phyloP scores from a whole-genome alignment of 768 basidiomycete genomes.

The Hemileccinum impolitum region DNA sequence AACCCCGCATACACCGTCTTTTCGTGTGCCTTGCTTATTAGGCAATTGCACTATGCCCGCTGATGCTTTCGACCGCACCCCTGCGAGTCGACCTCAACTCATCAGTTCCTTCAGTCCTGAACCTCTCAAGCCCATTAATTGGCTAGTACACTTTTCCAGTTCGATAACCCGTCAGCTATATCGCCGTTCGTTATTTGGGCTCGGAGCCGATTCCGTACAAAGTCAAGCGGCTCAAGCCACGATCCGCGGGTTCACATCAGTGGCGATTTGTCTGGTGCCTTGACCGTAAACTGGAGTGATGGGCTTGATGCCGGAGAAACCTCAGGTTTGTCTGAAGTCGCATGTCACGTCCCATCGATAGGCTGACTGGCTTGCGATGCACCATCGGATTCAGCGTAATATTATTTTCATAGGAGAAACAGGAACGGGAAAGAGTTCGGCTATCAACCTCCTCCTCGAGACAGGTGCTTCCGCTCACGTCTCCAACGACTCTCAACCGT shows the following conservation, averaged over 20 bases:
- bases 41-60: background rate
- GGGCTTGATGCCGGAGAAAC: background rate
- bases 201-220: too few relatives aligned
- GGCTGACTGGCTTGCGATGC: slow-evolving; percentile 4
- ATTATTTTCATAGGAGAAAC: slow-evolving; percentile 25
- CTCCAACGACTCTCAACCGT: slow-evolving; percentile 12
- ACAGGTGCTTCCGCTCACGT: background rate
- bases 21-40: slow-evolving; percentile 5
- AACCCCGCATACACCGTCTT: slow-evolving; percentile 2
- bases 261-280: background rate
- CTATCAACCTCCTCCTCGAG: slow-evolving; percentile 23
- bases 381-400: slow-evolving; percentile 5
- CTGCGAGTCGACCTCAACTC: background rate
- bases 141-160: too few relatives aligned
- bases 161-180: too few relatives aligned
- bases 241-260: background rate
- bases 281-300: background rate
- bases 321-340: slow-evolving; percentile 10
- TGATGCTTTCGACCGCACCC: slow-evolving; percentile 1
- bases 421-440: slow-evolving; percentile 27
- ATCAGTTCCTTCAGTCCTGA: background rate
- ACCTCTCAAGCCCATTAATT: background rate
- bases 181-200: background rate
- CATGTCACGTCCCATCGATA: background rate
- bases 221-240: background rate